Evolutionary conservation across 306 rosid species (phyloP).

Genomic region (Neltuma alba): DNA sequence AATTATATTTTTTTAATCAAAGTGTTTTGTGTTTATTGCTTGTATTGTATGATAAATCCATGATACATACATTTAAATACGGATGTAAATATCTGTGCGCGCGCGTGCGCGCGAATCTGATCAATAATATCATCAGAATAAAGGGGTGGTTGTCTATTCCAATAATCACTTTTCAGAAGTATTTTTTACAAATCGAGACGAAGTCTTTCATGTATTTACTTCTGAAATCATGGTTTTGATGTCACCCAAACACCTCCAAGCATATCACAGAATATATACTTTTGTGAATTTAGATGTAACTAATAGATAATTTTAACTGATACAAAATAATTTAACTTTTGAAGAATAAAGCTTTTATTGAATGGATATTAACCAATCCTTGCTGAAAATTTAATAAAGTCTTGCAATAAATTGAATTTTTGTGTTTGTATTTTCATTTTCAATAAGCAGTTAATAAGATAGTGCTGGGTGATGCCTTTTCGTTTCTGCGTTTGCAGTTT

Average conservation of each 20-base stretch:
- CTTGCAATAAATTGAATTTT: background rate
- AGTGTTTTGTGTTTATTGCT: background rate
- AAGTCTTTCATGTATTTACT: too few relatives aligned
- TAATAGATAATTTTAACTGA: background rate
- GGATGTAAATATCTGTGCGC: background rate
- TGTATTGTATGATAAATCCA: background rate
- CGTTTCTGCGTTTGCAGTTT: background rate
- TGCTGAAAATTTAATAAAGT: background rate
- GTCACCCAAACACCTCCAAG: too few relatives aligned
- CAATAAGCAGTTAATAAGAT: background rate
- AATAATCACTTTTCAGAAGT: too few relatives aligned
- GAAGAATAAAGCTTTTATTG: background rate
- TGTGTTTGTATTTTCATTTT: background rate
- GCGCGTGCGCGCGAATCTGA: background rate
- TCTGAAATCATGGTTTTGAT: too few relatives aligned
- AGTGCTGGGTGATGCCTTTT: background rate
- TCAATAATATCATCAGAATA: background rate
- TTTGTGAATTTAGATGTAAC: background rate
- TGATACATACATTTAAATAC: background rate
- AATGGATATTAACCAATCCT: background rate
- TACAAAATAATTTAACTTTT: background rate
- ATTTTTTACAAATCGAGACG: too few relatives aligned
- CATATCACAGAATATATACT: background rate
- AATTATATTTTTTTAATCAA: background rate
- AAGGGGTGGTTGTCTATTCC: too few relatives aligned